Percentiles rank a stretch among this genome's conserved stretches.
Evolutionary conservation across 2,329 filamentous ascomycete genomes (phyloP).

Genomic region (Phialophora verrucosa): DNA sequence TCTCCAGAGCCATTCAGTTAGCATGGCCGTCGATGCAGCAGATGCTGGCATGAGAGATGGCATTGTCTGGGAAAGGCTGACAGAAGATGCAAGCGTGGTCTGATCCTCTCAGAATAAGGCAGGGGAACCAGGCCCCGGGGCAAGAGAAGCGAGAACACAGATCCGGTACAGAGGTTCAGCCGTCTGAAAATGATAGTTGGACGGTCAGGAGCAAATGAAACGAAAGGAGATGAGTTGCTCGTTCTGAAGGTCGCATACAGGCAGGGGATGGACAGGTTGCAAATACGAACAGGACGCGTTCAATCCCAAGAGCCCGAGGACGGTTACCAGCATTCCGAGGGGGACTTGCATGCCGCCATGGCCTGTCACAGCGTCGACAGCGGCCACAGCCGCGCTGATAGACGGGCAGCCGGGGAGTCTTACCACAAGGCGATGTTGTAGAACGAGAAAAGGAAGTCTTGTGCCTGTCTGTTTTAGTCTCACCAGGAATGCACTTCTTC

Average conservation of each 20-base stretch:
- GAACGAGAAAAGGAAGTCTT: background rate
- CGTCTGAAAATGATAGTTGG: background rate
- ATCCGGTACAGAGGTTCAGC: background rate
- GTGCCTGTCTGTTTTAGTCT: background rate
- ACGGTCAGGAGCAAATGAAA: background rate
- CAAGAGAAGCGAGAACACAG: background rate
- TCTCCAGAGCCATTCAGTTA: too few relatives aligned
- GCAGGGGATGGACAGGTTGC: background rate
- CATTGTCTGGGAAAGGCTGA: background rate
- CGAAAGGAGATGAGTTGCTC: background rate
- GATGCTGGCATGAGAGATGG: background rate
- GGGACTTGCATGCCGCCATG: background rate
- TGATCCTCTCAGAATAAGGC: background rate
- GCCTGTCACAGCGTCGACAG: conserved; percentile 10
- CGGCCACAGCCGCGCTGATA: conserved; percentile 13
- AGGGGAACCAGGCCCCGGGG: background rate
- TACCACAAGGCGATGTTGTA: conserved; percentile 3
- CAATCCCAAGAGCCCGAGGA: background rate
- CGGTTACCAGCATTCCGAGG: background rate
- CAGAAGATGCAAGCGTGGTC: conserved; percentile 2
- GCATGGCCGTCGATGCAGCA: background rate
- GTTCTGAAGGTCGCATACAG: background rate
- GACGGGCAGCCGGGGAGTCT: background rate
- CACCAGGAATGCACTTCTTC: background rate
- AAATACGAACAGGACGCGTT: background rate